Conservation (phyloP, 768 basidiomycete species). For the Coprinellus micaceus region DNA sequence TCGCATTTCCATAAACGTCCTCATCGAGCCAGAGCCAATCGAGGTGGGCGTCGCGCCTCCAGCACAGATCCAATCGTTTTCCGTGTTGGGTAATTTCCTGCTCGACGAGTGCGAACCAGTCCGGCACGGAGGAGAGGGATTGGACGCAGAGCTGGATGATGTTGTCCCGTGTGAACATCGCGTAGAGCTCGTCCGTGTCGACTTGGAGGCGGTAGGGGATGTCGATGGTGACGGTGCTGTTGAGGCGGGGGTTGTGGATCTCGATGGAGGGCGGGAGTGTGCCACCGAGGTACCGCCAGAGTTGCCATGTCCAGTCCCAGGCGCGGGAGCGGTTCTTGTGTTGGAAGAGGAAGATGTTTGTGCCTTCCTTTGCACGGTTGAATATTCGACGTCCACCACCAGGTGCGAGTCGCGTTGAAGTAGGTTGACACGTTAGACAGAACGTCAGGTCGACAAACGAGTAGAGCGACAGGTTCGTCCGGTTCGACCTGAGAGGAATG, state of each 20-base stretch:
- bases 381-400: conserved; percentile 49
- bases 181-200: conserved; percentile 37
- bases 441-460: conserved; percentile 86
- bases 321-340: conserved; percentile 71
- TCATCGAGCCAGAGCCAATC: conserved; percentile 86
- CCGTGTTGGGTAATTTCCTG: conserved; percentile 47
- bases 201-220: conserved; percentile 48
- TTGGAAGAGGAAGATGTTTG: conserved; percentile 87
- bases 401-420: conserved; percentile 35
- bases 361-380: conserved; percentile 55
- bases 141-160: conserved; percentile 61
- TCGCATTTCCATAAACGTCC: conserved; percentile 55
- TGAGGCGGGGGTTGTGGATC: conserved; percentile 63
- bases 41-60: conserved; percentile 67
- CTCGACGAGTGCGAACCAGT: conserved; percentile 62
- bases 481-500: conserved; percentile 62
- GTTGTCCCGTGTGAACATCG: conserved; percentile 56
- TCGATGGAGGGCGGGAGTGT: conserved; percentile 66
- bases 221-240: conserved; percentile 66
- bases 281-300: conserved; percentile 77
- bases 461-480: conserved; percentile 77
- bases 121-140: conserved; percentile 49
- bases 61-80: conserved; percentile 66
- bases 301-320: conserved; percentile 85
- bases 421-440: conserved; percentile 65